These are phyloP conservation scores for Phyllachora maydis DNA, from an alignment of 2,329 filamentous ascomycete genomes.

Conservation along the genomic window DNA sequence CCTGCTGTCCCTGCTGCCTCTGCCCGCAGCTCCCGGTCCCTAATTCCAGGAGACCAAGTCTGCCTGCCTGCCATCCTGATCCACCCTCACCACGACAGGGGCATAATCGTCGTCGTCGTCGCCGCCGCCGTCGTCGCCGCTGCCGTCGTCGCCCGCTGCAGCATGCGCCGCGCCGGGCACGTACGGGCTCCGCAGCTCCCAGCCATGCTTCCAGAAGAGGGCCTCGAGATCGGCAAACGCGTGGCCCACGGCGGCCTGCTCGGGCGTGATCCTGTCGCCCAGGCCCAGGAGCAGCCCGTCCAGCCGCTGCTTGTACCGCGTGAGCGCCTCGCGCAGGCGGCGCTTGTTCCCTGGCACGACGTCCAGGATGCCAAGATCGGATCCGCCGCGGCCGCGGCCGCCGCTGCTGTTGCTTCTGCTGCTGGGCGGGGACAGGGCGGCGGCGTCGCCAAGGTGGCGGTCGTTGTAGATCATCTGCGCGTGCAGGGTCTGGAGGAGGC, in stretches of 20 bases:
- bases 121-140: too few relatives aligned
- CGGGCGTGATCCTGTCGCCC: constrained; percentile 12
- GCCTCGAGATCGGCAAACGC: constrained; percentile 27
- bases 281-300: constrained; percentile 20
- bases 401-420: constrained; percentile 19
- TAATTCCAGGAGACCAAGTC: constrained; percentile 26
- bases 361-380: constrained; percentile 10
- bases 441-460: too few relatives aligned
- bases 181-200: constrained; percentile 28
- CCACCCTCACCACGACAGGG: constrained; percentile 29
- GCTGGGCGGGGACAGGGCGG: constrained; percentile 22
- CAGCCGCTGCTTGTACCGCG: constrained; percentile 31
- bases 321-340: constrained; percentile 23
- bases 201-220: constrained; percentile 25
- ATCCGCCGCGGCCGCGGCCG: too few relatives aligned
- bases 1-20: background rate
- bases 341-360: constrained; percentile 5
- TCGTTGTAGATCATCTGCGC: constrained; percentile 34
- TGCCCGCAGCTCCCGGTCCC: background rate
- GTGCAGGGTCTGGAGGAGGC: constrained; percentile 27
- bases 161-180: constrained; percentile 31
- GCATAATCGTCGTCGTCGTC: constrained; percentile 25
- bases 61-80: constrained; percentile 26
- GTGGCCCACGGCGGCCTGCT: constrained; percentile 20
- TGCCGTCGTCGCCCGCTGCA: constrained; percentile 15